Conservation (phyloP, 352 stramenopile genomes). For the Aphanomyces astaci region DNA sequence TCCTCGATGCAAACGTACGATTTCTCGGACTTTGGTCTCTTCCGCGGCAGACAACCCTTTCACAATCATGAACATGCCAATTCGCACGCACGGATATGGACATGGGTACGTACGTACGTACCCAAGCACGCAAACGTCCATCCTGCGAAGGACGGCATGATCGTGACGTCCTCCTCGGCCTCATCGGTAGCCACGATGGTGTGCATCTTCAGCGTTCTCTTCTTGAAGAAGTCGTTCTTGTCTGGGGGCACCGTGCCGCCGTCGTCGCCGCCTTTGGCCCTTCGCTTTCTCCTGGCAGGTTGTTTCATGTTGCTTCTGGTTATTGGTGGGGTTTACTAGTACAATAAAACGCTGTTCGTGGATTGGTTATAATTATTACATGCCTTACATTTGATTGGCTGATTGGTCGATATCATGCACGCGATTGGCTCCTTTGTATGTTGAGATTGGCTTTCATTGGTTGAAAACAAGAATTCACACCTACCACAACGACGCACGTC, state of each 20-base stretch:
- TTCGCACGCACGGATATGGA: neutral
- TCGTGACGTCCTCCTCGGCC: neutral
- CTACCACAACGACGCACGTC: too few relatives aligned
- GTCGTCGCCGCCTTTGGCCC: too few relatives aligned
- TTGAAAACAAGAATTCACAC: too few relatives aligned
- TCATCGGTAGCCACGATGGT: neutral
- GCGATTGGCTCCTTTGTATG: too few relatives aligned
- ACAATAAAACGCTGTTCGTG: too few relatives aligned
- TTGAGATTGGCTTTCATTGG: too few relatives aligned
- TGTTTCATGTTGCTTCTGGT: too few relatives aligned
- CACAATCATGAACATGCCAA: neutral
- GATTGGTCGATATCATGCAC: neutral
- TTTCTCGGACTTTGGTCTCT: neutral
- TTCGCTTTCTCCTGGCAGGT: too few relatives aligned
- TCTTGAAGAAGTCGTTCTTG: neutral
- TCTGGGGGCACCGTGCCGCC: too few relatives aligned
- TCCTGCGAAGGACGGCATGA: neutral
- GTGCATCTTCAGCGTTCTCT: neutral
- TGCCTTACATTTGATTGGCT: neutral
- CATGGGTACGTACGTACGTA: neutral
- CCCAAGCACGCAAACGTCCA: slow-evolving; percentile 7
- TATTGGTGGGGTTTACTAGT: too few relatives aligned
- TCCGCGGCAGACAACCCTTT: neutral
- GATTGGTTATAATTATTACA: neutral
- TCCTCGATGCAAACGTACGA: neutral